phyloP scores from a whole-genome alignment of 768 basidiomycete species.

The Tephrocybe rancida region DNA sequence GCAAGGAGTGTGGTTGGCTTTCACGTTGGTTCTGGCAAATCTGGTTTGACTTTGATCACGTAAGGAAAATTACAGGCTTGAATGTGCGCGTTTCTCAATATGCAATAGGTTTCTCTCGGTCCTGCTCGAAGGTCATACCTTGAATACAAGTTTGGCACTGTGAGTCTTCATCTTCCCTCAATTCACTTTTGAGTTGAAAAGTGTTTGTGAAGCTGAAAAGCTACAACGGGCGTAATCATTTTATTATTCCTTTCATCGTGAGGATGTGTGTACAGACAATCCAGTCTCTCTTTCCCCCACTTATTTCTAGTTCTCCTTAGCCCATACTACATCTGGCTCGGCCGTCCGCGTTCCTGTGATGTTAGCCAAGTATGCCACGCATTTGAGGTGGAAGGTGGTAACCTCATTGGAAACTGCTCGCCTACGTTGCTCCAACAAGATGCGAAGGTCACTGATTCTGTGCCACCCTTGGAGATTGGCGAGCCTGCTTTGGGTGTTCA shows the following conservation, averaged over 20 bases:
- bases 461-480: constrained; percentile 45
- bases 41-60: constrained; percentile 63
- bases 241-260: constrained; percentile 67
- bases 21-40: constrained; percentile 82
- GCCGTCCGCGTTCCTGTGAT: constrained; percentile 64
- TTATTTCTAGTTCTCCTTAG: constrained; percentile 25
- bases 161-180: constrained; percentile 25
- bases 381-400: constrained; percentile 67
- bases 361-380: constrained; percentile 56
- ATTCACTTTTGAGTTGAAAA: not conserved
- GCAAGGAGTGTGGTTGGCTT: constrained; percentile 63
- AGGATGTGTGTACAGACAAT: constrained; percentile 44
- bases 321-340: constrained; percentile 78
- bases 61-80: constrained; percentile 22
- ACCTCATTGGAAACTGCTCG: constrained; percentile 53
- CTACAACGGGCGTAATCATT: constrained; percentile 74
- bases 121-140: constrained; percentile 70
- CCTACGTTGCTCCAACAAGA: constrained; percentile 35
- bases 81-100: not conserved
- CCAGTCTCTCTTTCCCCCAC: not conserved
- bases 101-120: constrained; percentile 44
- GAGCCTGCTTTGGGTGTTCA: constrained; percentile 32
- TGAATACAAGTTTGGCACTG: constrained; percentile 79
- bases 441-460: constrained; percentile 35
- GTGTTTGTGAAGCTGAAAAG: constrained; percentile 48